Percentiles rank a stretch among this genome's conserved stretches.
These are phyloP conservation scores for Lentinus brumalis DNA, from an alignment of 768 basidiomycete species.

Conservation along the genomic window DNA sequence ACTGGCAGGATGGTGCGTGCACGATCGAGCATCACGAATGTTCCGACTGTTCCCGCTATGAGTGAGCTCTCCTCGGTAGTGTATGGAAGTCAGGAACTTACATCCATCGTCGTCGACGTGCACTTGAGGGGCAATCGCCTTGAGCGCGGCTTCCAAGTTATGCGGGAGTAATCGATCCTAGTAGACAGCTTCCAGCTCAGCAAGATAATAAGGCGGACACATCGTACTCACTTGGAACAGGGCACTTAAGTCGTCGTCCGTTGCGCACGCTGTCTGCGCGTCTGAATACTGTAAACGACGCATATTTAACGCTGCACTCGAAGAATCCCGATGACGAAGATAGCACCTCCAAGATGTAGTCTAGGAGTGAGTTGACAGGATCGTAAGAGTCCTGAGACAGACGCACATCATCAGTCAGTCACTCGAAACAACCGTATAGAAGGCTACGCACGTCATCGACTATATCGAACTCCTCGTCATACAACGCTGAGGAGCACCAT, in stretches of 20 bases:
- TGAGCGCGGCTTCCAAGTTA: background rate
- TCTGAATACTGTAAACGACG: background rate
- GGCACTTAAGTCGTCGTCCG: background rate
- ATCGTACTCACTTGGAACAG: background rate
- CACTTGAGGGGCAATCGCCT: background rate
- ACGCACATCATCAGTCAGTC: background rate
- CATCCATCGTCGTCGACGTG: background rate
- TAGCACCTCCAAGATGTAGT: background rate
- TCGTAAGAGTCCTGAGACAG: background rate
- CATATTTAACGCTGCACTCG: too few relatives aligned
- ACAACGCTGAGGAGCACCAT: too few relatives aligned
- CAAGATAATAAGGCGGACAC: too few relatives aligned
- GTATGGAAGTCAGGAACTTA: background rate
- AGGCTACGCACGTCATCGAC: background rate
- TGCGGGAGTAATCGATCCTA: background rate
- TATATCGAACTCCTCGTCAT: too few relatives aligned
- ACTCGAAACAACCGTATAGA: background rate
- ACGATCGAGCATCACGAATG: background rate
- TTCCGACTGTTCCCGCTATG: background rate
- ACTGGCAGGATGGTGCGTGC: too few relatives aligned
- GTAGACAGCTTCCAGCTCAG: background rate
- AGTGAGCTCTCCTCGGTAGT: background rate
- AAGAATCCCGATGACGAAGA: too few relatives aligned
- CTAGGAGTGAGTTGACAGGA: background rate
- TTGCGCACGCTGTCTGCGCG: background rate